These are phyloP conservation scores for Paulownia fortunei DNA, from an alignment of 257 asterid species.

Conservation along the genomic window DNA sequence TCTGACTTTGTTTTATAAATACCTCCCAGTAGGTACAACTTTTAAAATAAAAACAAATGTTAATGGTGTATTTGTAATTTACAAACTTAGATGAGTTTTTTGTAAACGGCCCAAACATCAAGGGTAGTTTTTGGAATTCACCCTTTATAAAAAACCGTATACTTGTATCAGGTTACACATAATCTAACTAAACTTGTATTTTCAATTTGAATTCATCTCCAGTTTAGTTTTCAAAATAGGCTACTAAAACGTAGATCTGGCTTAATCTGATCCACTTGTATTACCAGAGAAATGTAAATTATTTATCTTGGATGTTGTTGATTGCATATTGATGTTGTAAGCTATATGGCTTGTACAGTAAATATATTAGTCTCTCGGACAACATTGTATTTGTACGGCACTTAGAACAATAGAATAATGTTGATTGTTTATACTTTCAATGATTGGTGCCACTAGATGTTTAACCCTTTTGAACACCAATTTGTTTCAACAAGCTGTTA, in stretches of 20 bases:
- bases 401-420: not conserved
- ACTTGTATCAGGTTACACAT: not conserved
- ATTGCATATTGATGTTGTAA: not conserved
- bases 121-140: no score
- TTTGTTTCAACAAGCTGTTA: conserved; percentile 27
- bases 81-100: no score
- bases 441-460: conserved; percentile 7
- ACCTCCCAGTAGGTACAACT: no score
- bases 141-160: no score
- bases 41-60: no score
- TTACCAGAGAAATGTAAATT: conserved; percentile 4
- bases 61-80: no score
- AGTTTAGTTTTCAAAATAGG: conserved; percentile 2
- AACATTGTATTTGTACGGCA: conserved; percentile 8
- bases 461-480: not conserved
- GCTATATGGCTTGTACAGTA: conserved; percentile 15
- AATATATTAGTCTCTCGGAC: not conserved
- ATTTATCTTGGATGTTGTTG: not conserved
- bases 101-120: no score
- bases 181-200: not conserved
- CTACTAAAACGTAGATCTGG: not conserved
- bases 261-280: conserved; percentile 5
- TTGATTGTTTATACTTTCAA: not conserved
- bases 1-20: no score
- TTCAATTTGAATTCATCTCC: not conserved